Evolutionary conservation across 306 rosid genomes (phyloP), one percentile per base, ranked within the genome.

Genomic region (barrel medic (Medicago truncatula)): DNA sequence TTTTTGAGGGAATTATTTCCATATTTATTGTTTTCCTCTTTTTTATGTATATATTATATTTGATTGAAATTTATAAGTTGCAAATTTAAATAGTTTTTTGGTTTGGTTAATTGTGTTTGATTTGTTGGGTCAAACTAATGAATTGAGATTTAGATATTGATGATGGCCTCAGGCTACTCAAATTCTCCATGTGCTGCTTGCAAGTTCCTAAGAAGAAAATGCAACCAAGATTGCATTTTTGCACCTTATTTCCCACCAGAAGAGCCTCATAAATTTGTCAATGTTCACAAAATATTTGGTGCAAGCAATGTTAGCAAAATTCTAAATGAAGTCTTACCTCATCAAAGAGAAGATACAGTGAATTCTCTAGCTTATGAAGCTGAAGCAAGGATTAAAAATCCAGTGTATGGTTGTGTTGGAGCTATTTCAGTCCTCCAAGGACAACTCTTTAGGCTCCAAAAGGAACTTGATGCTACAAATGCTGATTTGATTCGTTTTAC

Each of bases 121-220:
- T 3, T 31, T 31, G 36, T 31, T 31, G 36, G 36, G 38, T 43
- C 15, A 46, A 64, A 21, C 76, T 23, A 46, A 66, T 36, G 46
- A 31, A 76, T 46, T 46, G 13, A 46, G 16, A 46, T 46, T 44
- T 46, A 46, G 52, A 46, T 46, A 46, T 13, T 46, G 25, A 60
- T 47, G 57, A 88, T 89, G 93, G 84, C 91, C 6, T 91, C 98
- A 31, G 83, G 85, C 79, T 86, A 91, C 70, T 77, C 88, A 2
- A 87, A 89, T 69, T 87, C 96, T 44, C 98, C 98, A 4, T 93
- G 98, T 75, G 98, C 98, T 3, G 98, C 96, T 16, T 93, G 98
- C 87, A 93, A 93, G 75, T 89, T 91, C 69, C 25, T 93, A 36
- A 81, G 98, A 59, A 81, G 97, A 61, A 93, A 89, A 77, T 93